phyloP scores from a whole-genome alignment of 257 asterid genomes.

The Nyctanthes arbortristis region DNA sequence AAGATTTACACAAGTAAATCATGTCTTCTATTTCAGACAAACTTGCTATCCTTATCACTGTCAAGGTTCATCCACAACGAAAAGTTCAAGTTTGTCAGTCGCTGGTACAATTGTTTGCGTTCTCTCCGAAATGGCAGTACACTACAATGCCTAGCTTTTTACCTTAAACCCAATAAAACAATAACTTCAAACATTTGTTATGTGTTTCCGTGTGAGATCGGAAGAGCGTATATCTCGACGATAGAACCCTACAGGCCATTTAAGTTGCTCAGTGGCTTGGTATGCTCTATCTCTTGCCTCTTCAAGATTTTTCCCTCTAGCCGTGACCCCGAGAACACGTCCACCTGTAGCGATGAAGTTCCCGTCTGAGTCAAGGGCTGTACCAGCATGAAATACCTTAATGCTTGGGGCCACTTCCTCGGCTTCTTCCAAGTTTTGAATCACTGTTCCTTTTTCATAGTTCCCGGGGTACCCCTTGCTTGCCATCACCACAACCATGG shows the following conservation, averaged over 20 bases:
- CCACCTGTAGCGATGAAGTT: slow-evolving; percentile 82
- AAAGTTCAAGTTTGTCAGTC: not conserved
- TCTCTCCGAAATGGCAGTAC: not conserved
- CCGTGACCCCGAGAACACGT: slow-evolving; percentile 90
- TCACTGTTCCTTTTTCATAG: slow-evolving; percentile 68
- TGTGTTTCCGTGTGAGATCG: slow-evolving; percentile 51
- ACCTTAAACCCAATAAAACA: not conserved
- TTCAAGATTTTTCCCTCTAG: slow-evolving; percentile 70
- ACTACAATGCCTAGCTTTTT: not conserved
- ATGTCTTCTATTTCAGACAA: not conserved
- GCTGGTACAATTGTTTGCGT: no score
- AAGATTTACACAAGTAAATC: not conserved
- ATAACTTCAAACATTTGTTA: slow-evolving; percentile 13
- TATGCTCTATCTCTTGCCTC: slow-evolving; percentile 86
- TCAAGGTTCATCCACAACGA: not conserved
- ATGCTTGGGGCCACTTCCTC: slow-evolving; percentile 61
- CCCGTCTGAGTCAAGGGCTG: slow-evolving; percentile 60
- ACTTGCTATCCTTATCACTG: not conserved
- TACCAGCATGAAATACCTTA: slow-evolving; percentile 88
- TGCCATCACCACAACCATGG: slow-evolving; percentile 98
- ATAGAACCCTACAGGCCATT: slow-evolving; percentile 76
- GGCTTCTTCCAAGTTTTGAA: slow-evolving; percentile 74
- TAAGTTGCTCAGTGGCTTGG: slow-evolving; percentile 64
- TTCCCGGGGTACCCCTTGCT: slow-evolving; percentile 92
- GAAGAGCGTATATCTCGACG: slow-evolving; percentile 93